Conservation (phyloP, 495 filamentous ascomycete species). For the Lophiotrema nucula region DNA sequence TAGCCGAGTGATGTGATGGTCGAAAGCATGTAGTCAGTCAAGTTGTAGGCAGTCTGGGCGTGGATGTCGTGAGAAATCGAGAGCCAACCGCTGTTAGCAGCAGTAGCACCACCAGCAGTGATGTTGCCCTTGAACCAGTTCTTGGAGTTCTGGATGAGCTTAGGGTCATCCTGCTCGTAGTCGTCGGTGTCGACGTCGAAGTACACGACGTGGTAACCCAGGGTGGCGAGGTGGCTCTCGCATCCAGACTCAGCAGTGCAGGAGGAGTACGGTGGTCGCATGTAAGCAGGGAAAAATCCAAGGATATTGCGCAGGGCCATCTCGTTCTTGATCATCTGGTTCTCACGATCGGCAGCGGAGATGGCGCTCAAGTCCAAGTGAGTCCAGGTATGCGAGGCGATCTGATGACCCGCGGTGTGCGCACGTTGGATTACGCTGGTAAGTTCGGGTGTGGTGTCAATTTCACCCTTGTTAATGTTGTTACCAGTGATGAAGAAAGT, state of each 20-base stretch:
- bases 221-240: conserved; percentile 55
- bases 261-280: conserved; percentile 79
- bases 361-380: conserved; percentile 68
- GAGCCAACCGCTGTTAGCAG: conserved; percentile 53
- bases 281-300: conserved; percentile 80
- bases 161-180: conserved; percentile 60
- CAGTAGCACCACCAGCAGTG: conserved; percentile 47
- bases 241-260: conserved; percentile 60
- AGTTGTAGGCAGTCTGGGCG: conserved; percentile 69
- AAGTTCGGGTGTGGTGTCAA: conserved; percentile 62
- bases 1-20: conserved; percentile 29
- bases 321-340: conserved; percentile 76
- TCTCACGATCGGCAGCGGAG: conserved; percentile 53
- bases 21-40: conserved; percentile 70
- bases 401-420: conserved; percentile 70
- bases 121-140: conserved; percentile 61
- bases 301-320: conserved; percentile 76
- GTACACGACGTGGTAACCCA: conserved; percentile 75
- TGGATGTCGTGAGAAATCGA: conserved; percentile 80
- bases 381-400: conserved; percentile 84
- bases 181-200: conserved; percentile 78
- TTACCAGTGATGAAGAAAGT: conserved; percentile 81
- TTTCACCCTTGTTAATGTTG: conserved; percentile 69
- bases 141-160: conserved; percentile 66
- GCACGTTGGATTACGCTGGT: conserved; percentile 65